Evolutionary conservation across 2,329 filamentous ascomycete genomes (phyloP), one percentile per base, ranked within the genome.

Genomic region (Mollisiaceae sp.): DNA sequence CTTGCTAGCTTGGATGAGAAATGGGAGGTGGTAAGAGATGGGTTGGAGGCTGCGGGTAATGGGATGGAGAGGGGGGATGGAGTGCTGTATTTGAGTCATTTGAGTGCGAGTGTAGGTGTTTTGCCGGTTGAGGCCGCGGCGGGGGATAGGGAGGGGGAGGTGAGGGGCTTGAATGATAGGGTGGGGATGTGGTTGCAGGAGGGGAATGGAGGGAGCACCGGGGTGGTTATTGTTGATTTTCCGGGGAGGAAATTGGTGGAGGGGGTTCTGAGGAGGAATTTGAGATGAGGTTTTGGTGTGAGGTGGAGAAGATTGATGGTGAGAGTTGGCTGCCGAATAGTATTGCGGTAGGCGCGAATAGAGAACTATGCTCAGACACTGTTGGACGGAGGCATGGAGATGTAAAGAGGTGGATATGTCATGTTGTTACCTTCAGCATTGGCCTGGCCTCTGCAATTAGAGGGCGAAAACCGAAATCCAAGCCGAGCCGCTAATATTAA

Each of bases 41-140:
- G 80, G 15, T 76, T 85, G 32, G 74, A 76, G 65, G 73, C 71
- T 32, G 80, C 82, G 6, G 75, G 76, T 43, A 71, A 74, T 4
- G 61, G 69, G 4, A 71, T 73, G 3, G 63, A 70, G 18, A 72
- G 73, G 20, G 32, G 55, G 24, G 56, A 57, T 52, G 45, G 60
- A 71, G 36, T 65, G 8, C 73, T 85, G 18, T 83, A 79, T 69
- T 75, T 84, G 18, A 77, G 81, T 20, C 82, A 84, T 70, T 68
- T 82, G 24, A 83, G 81, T 18, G 82, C 82, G 15, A 80, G 79
- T 22, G 78, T 83, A 2, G 82, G 81, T 43, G 81, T 84, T 11
- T 67, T 81, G 65, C 82, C 82, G 43, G 82, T 84, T 59, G 80
- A 82, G 69, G 82, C 81, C 1, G 82, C 82, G 12, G 82, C 82